Evolutionary conservation across 2,329 filamentous ascomycete species (phyloP).

Genomic region (Aspergillus pseudoterreus): DNA sequence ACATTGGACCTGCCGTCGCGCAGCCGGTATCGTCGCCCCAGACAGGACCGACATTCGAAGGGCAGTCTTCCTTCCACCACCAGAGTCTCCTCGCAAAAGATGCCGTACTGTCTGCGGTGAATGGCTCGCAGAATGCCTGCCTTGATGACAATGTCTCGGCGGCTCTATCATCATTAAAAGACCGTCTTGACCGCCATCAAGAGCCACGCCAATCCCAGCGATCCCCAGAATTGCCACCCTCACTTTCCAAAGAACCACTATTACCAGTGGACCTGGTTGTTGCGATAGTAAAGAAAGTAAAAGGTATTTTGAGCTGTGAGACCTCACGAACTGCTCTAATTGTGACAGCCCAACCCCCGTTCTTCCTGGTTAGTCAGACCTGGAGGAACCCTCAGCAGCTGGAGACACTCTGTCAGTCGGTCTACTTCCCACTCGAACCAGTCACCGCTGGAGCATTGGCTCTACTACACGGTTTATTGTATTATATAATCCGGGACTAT

Average conservation of each 20-base stretch:
- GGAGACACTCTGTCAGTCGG: slow-evolving; percentile 19
- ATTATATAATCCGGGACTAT: slow-evolving; percentile 24
- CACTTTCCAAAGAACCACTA: slow-evolving; percentile 4
- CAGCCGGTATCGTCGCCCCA: slow-evolving; percentile 12
- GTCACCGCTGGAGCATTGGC: slow-evolving; percentile 18
- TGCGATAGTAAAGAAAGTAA: slow-evolving; percentile 18
- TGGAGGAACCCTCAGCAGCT: slow-evolving; percentile 20
- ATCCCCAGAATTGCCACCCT: neutral
- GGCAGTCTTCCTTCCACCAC: slow-evolving; percentile 22
- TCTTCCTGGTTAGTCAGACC: slow-evolving; percentile 23
- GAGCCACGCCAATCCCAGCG: neutral
- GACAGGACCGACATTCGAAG: slow-evolving; percentile 20
- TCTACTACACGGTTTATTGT: slow-evolving; percentile 21
- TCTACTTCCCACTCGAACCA: slow-evolving; percentile 21
- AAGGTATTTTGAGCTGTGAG: slow-evolving; percentile 7
- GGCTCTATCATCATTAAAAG: slow-evolving; percentile 15
- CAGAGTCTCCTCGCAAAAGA: slow-evolving; percentile 21
- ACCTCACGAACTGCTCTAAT: neutral
- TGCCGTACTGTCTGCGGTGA: slow-evolving; percentile 19
- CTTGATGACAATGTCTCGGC: slow-evolving; percentile 19
- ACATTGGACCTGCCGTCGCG: slow-evolving; percentile 3
- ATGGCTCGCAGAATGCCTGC: slow-evolving; percentile 5
- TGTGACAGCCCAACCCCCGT: slow-evolving; percentile 20
- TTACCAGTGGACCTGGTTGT: slow-evolving; percentile 19
- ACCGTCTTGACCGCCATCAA: slow-evolving; percentile 15